Conservation (phyloP, 2,329 filamentous ascomycete species). For the Pseudogymnoascus sp. region DNA sequence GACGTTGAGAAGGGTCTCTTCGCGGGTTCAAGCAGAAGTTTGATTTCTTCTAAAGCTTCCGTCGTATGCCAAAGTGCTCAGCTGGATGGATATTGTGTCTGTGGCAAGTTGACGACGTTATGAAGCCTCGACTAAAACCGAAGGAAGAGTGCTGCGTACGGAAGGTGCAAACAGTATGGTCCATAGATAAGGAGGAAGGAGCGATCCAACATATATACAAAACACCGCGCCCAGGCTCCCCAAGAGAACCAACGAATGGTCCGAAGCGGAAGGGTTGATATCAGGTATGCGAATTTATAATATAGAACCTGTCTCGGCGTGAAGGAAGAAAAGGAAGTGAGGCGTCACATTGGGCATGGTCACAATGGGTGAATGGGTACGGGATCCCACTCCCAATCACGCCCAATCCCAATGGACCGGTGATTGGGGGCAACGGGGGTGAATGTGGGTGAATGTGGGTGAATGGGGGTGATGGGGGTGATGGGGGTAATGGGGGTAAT, state of each 20-base stretch:
- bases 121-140: neutral
- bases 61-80: neutral
- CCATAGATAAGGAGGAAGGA: neutral
- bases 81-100: neutral
- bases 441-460: neutral
- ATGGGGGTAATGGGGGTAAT: neutral
- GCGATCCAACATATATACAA: conserved; percentile 4
- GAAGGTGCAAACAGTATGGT: neutral
- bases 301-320: conserved; percentile 7
- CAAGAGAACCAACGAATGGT: neutral
- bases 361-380: neutral
- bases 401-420: neutral
- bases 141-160: neutral
- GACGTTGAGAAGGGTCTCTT: neutral
- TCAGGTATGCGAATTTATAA: neutral
- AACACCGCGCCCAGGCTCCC: neutral
- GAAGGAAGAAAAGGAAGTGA: neutral
- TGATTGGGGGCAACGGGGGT: neutral
- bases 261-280: neutral
- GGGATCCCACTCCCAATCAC: neutral
- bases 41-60: neutral
- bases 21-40: neutral
- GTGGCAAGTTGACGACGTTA: neutral
- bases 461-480: neutral
- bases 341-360: neutral